phyloP scores from a whole-genome alignment of 305 asterid species.

The Fraxinus albicans region DNA sequence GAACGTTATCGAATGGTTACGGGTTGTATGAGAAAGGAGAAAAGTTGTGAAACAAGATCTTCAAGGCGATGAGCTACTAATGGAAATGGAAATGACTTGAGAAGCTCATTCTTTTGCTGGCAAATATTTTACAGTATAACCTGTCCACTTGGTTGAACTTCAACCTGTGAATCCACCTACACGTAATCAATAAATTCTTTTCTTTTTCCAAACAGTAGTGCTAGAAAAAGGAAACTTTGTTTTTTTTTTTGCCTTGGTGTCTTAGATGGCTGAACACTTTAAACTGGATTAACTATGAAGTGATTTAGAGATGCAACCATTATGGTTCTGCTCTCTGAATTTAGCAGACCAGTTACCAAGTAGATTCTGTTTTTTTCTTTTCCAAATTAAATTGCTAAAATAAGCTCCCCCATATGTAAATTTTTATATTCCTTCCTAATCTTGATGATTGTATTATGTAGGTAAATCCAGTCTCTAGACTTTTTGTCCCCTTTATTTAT shows the following conservation, averaged over 20 bases:
- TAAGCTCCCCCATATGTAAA: not conserved
- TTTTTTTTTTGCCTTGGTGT: too few species aligned
- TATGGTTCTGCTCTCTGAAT: not conserved
- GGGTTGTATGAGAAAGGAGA: not conserved
- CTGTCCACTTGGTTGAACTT: not conserved
- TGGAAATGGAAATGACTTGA: not conserved
- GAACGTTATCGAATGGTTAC: not conserved
- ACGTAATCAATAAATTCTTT: not conserved
- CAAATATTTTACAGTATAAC: not conserved
- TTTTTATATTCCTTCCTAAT: not conserved
- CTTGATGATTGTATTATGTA: not conserved
- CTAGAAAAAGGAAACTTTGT: too few species aligned
- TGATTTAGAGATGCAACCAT: not conserved
- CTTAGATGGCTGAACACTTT: not conserved
- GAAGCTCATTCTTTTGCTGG: not conserved
- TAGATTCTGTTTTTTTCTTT: not conserved
- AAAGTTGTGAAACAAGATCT: not conserved
- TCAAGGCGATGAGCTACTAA: not conserved
- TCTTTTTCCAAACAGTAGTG: not conserved
- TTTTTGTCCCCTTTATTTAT: not conserved
- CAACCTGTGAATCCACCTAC: not conserved
- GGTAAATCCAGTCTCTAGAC: not conserved
- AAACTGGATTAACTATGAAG: not conserved
- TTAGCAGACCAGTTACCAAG: not conserved
- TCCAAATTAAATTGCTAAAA: not conserved